A percentile compares a stretch with the other conserved stretches of the same genome.
Evolutionary conservation across 2,329 filamentous ascomycete species (phyloP).

Genomic region (Xylaria polymorpha): DNA sequence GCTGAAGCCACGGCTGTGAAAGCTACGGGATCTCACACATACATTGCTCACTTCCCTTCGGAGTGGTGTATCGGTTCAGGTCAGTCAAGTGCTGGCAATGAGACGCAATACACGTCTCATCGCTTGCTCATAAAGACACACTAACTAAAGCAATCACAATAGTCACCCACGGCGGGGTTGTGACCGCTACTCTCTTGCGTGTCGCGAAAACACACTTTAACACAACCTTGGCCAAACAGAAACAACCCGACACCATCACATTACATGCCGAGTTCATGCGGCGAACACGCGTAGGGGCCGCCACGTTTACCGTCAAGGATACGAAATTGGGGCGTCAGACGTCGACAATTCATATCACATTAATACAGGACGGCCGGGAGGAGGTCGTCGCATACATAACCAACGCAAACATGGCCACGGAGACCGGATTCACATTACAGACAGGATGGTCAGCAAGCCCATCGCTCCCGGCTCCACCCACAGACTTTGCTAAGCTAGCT

Average conservation of each 20-base stretch:
- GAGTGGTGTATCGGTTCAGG: constrained; percentile 50
- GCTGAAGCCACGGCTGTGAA: constrained; percentile 43
- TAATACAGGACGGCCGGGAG: constrained; percentile 58
- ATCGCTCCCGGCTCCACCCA: constrained; percentile 48
- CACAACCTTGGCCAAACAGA: constrained; percentile 47
- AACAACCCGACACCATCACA: constrained; percentile 49
- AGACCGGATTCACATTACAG: constrained; percentile 63
- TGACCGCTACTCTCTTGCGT: constrained; percentile 70
- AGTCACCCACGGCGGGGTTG: constrained; percentile 79
- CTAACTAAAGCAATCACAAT: constrained; percentile 18
- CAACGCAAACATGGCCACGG: constrained; percentile 69
- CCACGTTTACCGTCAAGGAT: constrained; percentile 46
- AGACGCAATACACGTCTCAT: background rate
- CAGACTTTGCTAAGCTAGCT: constrained; percentile 42
- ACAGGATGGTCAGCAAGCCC: constrained; percentile 64
- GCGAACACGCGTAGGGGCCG: constrained; percentile 48
- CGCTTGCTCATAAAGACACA: background rate
- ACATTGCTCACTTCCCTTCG: constrained; percentile 40
- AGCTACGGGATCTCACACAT: constrained; percentile 43
- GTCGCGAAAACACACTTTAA: constrained; percentile 54
- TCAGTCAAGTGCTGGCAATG: constrained; percentile 31
- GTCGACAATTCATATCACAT: constrained; percentile 49
- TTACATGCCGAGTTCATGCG: constrained; percentile 50
- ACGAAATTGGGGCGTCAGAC: constrained; percentile 52
- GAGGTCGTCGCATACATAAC: constrained; percentile 74